A percentile compares a stretch with the other conserved stretches of the same genome.
Evolutionary conservation across 139 green algal genomes (phyloP).

Genomic region (Chlamydomonas schloesseri): DNA sequence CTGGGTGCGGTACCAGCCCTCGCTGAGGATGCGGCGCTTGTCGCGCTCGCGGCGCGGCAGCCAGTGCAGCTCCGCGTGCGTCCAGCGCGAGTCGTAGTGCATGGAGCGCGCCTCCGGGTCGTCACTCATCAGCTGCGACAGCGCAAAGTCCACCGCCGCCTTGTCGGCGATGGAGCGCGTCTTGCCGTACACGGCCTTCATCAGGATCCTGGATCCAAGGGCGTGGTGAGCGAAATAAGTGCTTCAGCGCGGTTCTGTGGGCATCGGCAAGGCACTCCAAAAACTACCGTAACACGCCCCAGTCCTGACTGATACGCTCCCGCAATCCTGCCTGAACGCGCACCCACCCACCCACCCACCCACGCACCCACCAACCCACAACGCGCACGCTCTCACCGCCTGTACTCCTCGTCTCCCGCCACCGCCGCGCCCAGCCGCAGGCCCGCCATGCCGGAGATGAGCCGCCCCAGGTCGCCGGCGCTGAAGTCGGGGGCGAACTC

Average conservation of each 20-base stretch:
- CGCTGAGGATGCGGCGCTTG: constrained; percentile 69
- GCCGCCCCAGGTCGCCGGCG: constrained; percentile 56
- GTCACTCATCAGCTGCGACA: constrained; percentile 56
- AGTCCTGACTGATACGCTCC: too few species aligned
- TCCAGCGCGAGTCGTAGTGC: constrained; percentile 66
- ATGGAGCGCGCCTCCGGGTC: constrained; percentile 50
- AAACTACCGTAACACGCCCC: too few species aligned
- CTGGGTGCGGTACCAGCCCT: constrained; percentile 60
- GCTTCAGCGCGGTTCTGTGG: too few species aligned
- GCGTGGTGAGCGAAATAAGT: neutral
- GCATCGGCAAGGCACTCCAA: too few species aligned
- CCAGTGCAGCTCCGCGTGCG: constrained; percentile 59
- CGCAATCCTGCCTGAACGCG: too few species aligned
- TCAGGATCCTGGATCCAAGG: constrained; percentile 6
- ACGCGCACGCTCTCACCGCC: too few species aligned
- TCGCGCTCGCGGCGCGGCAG: constrained; percentile 68
- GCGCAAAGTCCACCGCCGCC: constrained; percentile 69
- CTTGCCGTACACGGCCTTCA: constrained; percentile 62
- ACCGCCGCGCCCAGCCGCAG: constrained; percentile 36
- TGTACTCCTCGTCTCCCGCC: neutral
- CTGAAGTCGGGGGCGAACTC: constrained; percentile 66
- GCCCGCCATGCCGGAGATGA: constrained; percentile 56
- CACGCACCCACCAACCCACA: too few species aligned
- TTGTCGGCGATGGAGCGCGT: constrained; percentile 65
- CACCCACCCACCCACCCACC: too few species aligned